A percentile compares a stretch with the other conserved stretches of the same genome.
phyloP scores from a whole-genome alignment of 306 rosid genomes.

The Acacia confusa region DNA sequence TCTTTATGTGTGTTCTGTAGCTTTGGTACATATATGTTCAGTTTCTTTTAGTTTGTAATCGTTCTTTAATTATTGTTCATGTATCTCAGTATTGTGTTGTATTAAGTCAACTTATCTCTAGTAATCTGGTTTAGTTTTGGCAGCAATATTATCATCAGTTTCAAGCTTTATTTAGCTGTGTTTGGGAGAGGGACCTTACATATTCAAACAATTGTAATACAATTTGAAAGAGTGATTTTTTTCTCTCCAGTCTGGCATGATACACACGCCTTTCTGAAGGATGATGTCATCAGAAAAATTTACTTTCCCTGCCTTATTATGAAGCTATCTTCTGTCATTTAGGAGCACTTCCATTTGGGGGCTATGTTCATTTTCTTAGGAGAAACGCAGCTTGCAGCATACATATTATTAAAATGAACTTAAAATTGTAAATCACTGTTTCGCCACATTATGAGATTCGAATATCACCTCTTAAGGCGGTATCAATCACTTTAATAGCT shows the following conservation, averaged over 20 bases:
- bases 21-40: too few species aligned
- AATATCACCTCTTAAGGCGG: conserved; percentile 72
- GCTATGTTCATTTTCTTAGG: neutral
- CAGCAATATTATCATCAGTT: too few species aligned
- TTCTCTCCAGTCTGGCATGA: conserved; percentile 1
- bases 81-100: too few species aligned
- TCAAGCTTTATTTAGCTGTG: too few species aligned
- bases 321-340: conserved; percentile 7
- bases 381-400: neutral
- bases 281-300: conserved; percentile 1
- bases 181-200: too few species aligned
- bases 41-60: too few species aligned
- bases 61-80: too few species aligned
- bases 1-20: too few species aligned
- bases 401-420: neutral
- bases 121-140: too few species aligned
- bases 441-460: conserved; percentile 17
- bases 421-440: conserved; percentile 10
- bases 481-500: conserved; percentile 83
- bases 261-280: neutral
- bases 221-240: conserved; percentile 4
- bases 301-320: neutral
- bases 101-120: too few species aligned
- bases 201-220: neutral
- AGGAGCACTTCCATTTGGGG: conserved; percentile 1